Conservation (phyloP, 768 basidiomycete genomes). For the Macrolepiota dolichaula region DNA sequence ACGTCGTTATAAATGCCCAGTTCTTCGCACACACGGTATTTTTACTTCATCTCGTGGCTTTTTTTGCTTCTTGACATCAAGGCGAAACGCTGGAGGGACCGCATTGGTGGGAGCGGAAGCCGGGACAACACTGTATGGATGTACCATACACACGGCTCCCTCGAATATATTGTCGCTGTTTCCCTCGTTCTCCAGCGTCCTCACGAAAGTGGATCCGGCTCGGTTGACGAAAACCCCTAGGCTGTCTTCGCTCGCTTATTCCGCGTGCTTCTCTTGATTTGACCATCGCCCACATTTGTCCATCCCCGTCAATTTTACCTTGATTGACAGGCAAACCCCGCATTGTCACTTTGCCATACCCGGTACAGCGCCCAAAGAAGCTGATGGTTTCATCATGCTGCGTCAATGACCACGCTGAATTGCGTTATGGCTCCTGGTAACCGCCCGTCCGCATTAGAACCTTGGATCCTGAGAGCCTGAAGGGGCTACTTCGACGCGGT, state of each 20-base stretch:
- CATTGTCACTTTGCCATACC: neutral
- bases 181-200: neutral
- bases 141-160: neutral
- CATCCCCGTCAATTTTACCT: neutral
- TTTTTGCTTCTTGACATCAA: conserved; percentile 1
- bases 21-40: conserved; percentile 6
- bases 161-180: neutral
- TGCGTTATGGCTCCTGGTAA: neutral
- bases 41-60: neutral
- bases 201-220: neutral
- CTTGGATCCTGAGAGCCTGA: neutral
- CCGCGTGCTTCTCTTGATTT: neutral
- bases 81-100: neutral
- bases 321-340: neutral
- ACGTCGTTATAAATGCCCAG: neutral
- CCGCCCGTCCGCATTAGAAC: neutral
- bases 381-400: neutral
- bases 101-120: neutral
- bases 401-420: neutral
- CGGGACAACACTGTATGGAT: neutral
- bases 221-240: neutral
- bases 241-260: neutral
- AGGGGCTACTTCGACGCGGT: neutral
- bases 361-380: neutral
- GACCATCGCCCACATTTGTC: neutral